Conservation (phyloP, 192 early-diverging fungal genomes). For the Neocallimastix lanati region DNA sequence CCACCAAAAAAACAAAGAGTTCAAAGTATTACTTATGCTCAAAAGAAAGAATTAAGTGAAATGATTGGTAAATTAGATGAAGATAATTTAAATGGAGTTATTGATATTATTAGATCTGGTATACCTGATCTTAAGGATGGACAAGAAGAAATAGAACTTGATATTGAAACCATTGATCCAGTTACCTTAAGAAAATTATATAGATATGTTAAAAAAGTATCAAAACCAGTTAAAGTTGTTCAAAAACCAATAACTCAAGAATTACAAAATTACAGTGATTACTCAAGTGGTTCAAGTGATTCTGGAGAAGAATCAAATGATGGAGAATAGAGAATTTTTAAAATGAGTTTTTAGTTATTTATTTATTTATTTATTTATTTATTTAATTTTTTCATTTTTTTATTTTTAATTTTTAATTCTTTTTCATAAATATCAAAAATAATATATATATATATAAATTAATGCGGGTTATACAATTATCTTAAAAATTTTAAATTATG, state of each 20-base stretch:
- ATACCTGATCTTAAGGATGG: constrained; percentile 10
- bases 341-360: too few relatives aligned
- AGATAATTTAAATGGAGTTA: constrained; percentile 7
- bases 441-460: too few relatives aligned
- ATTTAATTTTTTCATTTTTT: too few relatives aligned
- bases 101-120: constrained; percentile 11
- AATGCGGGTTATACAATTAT: too few relatives aligned
- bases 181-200: background rate
- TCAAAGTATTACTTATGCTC: constrained; percentile 11
- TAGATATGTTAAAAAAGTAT: background rate
- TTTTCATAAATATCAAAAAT: too few relatives aligned
- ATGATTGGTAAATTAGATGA: constrained; percentile 7
- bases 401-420: too few relatives aligned
- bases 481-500: too few relatives aligned
- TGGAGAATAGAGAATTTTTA: too few relatives aligned
- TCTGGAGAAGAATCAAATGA: background rate
- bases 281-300: background rate
- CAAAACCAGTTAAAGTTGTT: background rate
- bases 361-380: too few relatives aligned
- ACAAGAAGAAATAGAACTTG: constrained; percentile 17
- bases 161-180: constrained; percentile 15
- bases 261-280: background rate
- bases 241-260: background rate
- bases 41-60: constrained; percentile 9
- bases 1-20: background rate